Percentiles rank a stretch among this genome's conserved stretches.
Evolutionary conservation across 2,329 filamentous ascomycete genomes (phyloP).

Genomic region (Verticillium nonalfalfae): DNA sequence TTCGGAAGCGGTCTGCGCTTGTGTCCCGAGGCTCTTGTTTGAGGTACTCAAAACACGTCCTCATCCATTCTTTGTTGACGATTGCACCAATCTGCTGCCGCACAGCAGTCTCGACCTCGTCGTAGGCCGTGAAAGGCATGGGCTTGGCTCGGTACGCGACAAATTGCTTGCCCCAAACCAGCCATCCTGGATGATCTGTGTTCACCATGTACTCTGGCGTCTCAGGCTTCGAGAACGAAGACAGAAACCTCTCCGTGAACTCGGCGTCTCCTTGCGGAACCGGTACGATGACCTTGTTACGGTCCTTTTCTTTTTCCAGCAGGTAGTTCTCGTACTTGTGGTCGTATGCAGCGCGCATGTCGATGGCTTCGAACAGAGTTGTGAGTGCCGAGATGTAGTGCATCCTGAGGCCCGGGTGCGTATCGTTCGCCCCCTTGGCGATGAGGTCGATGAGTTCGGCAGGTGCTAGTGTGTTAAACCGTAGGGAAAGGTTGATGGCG

Average conservation of each 20-base stretch:
- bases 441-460: conserved; percentile 78
- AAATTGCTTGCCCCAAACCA: conserved; percentile 89
- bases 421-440: conserved; percentile 76
- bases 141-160: conserved; percentile 71
- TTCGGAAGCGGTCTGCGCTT: conserved; percentile 78
- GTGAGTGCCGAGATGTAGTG: conserved; percentile 77
- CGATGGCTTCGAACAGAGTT: conserved; percentile 73
- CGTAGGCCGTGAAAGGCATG: conserved; percentile 62
- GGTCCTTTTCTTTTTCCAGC: conserved; percentile 69
- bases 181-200: conserved; percentile 87
- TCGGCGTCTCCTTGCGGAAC: conserved; percentile 69
- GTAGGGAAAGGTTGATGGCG: conserved; percentile 80
- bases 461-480: conserved; percentile 85
- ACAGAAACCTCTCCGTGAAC: conserved; percentile 75
- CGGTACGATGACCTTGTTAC: conserved; percentile 67
- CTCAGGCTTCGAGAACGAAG: conserved; percentile 66
- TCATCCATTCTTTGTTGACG: conserved; percentile 79
- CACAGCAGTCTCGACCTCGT: conserved; percentile 68
- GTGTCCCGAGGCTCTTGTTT: conserved; percentile 92
- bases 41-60: conserved; percentile 82
- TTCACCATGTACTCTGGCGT: conserved; percentile 84
- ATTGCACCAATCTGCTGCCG: conserved; percentile 75
- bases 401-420: conserved; percentile 77
- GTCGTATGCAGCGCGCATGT: conserved; percentile 76
- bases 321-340: conserved; percentile 88